Conservation (phyloP, 2,329 filamentous ascomycete genomes). For the Clonostachys rosea region DNA sequence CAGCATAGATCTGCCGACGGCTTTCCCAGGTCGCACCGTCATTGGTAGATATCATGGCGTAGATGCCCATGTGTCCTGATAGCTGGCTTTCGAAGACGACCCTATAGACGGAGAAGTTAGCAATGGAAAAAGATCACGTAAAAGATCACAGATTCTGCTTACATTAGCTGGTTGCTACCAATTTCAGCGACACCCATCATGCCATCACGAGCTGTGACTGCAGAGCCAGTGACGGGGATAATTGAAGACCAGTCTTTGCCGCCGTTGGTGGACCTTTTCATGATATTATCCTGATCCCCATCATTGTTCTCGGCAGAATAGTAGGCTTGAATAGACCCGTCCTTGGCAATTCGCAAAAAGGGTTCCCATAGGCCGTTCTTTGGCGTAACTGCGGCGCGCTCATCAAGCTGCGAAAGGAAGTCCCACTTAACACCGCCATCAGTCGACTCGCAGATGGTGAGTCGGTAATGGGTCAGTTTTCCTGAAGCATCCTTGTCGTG, state of each 20-base stretch:
- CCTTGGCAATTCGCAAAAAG: constrained; percentile 28
- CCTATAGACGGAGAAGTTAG: constrained; percentile 1
- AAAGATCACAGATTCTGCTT: constrained; percentile 2
- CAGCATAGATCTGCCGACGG: constrained; percentile 27
- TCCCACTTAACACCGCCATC: constrained; percentile 30
- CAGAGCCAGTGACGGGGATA: constrained; percentile 25
- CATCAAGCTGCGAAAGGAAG: constrained; percentile 20
- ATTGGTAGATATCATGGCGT: constrained; percentile 27
- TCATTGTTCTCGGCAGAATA: constrained; percentile 33
- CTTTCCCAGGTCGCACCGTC: constrained; percentile 34
- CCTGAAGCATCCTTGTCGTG: constrained; percentile 16
- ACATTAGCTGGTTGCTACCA: constrained; percentile 23
- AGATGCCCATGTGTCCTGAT: constrained; percentile 22
- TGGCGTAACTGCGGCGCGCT: constrained; percentile 9
- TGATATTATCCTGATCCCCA: constrained; percentile 33
- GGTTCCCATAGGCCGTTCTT: constrained; percentile 38
- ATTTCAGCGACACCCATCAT: constrained; percentile 35
- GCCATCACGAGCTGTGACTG: constrained; percentile 29
- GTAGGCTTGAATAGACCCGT: constrained; percentile 34
- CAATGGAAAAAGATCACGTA: background rate
- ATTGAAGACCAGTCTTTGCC: constrained; percentile 27
- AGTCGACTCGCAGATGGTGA: constrained; percentile 33
- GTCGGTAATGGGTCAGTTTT: constrained; percentile 28
- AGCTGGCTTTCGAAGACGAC: constrained; percentile 36
- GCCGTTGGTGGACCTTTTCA: constrained; percentile 29